Conservation (phyloP, 768 basidiomycete genomes). For the Inosperma sp. region DNA sequence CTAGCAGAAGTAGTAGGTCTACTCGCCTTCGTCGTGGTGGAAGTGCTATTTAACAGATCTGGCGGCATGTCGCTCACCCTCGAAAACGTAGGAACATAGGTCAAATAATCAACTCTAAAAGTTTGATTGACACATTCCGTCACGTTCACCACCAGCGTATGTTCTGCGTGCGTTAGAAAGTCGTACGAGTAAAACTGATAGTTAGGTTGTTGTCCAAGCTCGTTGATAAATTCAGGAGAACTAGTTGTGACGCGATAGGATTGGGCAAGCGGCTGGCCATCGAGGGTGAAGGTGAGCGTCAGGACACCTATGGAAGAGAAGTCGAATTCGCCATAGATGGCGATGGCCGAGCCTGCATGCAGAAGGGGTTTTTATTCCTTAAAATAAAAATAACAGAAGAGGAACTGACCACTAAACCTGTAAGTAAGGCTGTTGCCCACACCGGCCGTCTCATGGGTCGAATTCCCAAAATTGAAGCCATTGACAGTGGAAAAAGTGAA, state of each 20-base stretch:
- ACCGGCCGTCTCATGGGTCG: conserved; percentile 21
- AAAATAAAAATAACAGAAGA: background rate
- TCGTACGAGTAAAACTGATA: conserved; percentile 20
- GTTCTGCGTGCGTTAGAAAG: conserved; percentile 20
- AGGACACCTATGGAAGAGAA: conserved; percentile 23
- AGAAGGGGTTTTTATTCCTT: background rate
- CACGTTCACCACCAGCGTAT: conserved; percentile 23
- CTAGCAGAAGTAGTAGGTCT: background rate
- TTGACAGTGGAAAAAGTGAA: conserved; percentile 11
- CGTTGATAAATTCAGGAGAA: conserved; percentile 17
- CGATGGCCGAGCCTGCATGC: conserved; percentile 18
- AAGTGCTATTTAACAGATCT: background rate
- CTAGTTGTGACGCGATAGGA: conserved; percentile 19
- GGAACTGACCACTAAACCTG: conserved; percentile 25
- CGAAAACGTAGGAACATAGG: conserved; percentile 23
- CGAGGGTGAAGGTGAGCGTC: conserved; percentile 22
- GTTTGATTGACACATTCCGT: conserved; percentile 21
- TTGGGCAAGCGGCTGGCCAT: conserved; percentile 16
- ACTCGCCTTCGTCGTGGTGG: too few species aligned
- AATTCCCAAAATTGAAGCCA: conserved; percentile 25
- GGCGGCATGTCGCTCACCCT: conserved; percentile 17
- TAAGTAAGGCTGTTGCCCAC: conserved; percentile 23
- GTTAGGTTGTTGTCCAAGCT: conserved; percentile 23
- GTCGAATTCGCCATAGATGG: conserved; percentile 24
- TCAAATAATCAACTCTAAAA: conserved; percentile 26